Conservation (phyloP, 2,329 filamentous ascomycete genomes). For the Claviceps sorghi region DNA sequence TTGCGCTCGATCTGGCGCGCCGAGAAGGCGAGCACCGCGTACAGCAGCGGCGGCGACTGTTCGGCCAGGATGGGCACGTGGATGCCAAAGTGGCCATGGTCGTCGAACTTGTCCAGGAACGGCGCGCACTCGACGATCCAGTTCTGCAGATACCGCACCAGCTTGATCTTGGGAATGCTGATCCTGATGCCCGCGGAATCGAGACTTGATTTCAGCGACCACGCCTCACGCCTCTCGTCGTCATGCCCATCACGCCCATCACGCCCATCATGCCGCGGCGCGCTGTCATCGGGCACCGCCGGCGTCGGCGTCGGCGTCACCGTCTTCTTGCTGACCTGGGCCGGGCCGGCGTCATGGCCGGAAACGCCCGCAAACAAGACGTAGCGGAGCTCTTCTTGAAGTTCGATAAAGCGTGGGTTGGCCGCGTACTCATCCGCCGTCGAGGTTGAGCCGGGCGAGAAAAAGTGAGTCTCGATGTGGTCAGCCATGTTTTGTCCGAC, state of each 20-base stretch:
- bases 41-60: slow-evolving; percentile 28
- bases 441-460: slow-evolving; percentile 11
- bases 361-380: slow-evolving; percentile 24
- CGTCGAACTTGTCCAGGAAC: slow-evolving; percentile 40
- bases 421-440: slow-evolving; percentile 18
- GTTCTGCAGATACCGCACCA: slow-evolving; percentile 26
- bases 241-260: too few species aligned
- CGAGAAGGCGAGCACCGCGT: slow-evolving; percentile 38
- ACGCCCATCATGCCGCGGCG: background rate
- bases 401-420: slow-evolving; percentile 28
- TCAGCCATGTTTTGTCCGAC: slow-evolving; percentile 2
- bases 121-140: slow-evolving; percentile 38
- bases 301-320: too few species aligned
- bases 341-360: slow-evolving; percentile 12
- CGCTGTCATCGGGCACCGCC: slow-evolving; percentile 7
- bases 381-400: slow-evolving; percentile 28
- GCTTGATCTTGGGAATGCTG: slow-evolving; percentile 12
- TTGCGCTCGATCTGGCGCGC: slow-evolving; percentile 36
- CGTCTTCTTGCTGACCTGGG: slow-evolving; percentile 8
- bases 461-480: slow-evolving; percentile 5
- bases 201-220: slow-evolving; percentile 8
- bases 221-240: slow-evolving; percentile 3
- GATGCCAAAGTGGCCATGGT: slow-evolving; percentile 34
- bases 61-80: slow-evolving; percentile 34
- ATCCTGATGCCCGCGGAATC: slow-evolving; percentile 15